Base-by-base conservation (phyloP, 306 rosid species). In the Prunus salicina region DNA sequence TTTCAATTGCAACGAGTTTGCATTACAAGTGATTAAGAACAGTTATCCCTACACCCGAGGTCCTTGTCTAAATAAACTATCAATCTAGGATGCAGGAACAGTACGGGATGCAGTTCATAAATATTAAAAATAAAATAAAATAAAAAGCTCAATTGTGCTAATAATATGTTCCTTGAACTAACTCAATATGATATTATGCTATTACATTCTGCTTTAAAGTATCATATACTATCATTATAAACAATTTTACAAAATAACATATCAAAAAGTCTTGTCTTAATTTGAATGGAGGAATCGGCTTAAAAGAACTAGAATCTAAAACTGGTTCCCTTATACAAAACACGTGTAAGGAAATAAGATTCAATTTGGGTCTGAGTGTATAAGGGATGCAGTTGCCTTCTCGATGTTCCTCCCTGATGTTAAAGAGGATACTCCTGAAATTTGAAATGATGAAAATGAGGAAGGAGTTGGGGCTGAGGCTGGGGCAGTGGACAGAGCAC, bases 321-420 rank as follows among this genome's bases (percentile, higher is more conserved):
- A 22, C 43, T 38, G 43, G 8, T 38, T 38, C 43, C 0, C 43
- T 38, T 38, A 7, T 38, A 38, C 43, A 51, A n/a, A 22, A 28
- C 15, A 22, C 0, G 24, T 56, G 46, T 63, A 32, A 5, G 4
- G 67, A 43, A 72, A 24, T 24, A 12, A 16, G 43, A 73, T 57
- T 58, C 56, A 76, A 53, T 63, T 58, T 73, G 56, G 67, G 47
- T 79, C 76, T 19, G 84, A 75, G 27, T 63, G 78, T 38, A 88
- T 61, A 71, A 88, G 88, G 28, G 86, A 74, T 20, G 88, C 82
- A 51, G 82, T 65, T 18, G 81, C 80, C 81, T 78, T 89, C 69
- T 85, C 91, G 30, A 47, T 19, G 63, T 58, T 80, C 80, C 72
- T 81, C 78, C 80, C 87, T 5, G 47, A 72, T 50, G 76, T 25